Conservation (phyloP, 495 filamentous ascomycete species). For the Aspergillus nidulans region DNA sequence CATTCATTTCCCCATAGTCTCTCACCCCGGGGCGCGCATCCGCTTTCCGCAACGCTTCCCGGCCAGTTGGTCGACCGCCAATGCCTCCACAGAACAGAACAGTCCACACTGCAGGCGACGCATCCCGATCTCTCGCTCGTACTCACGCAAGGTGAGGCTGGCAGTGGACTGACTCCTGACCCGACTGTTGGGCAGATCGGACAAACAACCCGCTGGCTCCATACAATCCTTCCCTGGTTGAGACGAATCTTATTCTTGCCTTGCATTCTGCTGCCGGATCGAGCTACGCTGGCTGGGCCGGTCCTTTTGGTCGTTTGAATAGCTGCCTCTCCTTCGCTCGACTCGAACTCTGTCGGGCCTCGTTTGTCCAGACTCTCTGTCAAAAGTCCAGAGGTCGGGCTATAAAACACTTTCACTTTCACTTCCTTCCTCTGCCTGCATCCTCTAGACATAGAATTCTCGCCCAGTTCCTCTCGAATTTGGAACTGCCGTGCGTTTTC, state of each 20-base stretch:
- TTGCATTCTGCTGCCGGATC: background rate
- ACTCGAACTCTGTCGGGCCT: too few relatives aligned
- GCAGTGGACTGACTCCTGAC: background rate
- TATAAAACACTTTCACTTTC: background rate
- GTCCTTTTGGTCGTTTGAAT: background rate
- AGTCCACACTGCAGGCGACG: too few relatives aligned
- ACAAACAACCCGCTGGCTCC: slow-evolving; percentile 13
- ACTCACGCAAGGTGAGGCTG: slow-evolving; percentile 10
- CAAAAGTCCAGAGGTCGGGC: background rate
- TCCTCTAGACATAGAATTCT: too few relatives aligned
- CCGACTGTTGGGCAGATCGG: background rate
- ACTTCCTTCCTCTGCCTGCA: too few relatives aligned
- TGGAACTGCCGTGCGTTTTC: background rate
- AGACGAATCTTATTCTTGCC: background rate
- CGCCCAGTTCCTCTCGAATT: background rate
- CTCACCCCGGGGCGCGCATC: slow-evolving; percentile 4
- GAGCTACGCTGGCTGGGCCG: background rate
- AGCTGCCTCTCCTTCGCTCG: background rate
- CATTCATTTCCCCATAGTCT: background rate
- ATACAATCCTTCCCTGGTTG: slow-evolving; percentile 2
- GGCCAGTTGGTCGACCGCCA: background rate
- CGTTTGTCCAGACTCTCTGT: too few relatives aligned
- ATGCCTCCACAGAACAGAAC: too few relatives aligned
- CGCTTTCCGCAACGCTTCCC: slow-evolving; percentile 12
- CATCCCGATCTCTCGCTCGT: slow-evolving; percentile 7